Base-by-base conservation (phyloP, 352 stramenopile genomes). In the Phytophthora rubi region DNA sequence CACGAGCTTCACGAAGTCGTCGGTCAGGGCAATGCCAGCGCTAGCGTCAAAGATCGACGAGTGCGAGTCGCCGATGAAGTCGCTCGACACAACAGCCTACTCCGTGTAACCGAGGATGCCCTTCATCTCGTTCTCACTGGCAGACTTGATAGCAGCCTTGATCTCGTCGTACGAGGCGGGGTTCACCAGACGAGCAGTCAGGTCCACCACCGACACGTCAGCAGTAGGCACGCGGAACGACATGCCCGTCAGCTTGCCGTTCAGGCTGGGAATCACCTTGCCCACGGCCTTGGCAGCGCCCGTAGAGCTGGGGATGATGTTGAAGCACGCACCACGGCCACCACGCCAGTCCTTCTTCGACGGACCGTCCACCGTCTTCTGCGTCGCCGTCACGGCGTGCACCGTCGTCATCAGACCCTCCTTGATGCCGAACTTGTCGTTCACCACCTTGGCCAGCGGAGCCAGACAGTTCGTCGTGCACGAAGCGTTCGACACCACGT, bases 381-480 rank as follows among this genome's bases (percentile, higher is more conserved):
- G 98, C 68, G 97, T 99, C 44, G 97, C 97, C 62, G 98, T 99
- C 62, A 99, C 97, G 65, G 97, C 95, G 82, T 99, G 98, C 65
- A 99, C 97, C 13, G 98, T 99, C 73, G 97, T 99, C 97, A 99
- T 99, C 33, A 99, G 85, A 76, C 93, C 98, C 70, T 99, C 95
- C 77, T 98, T 95, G 75, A 99, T 97, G 75, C 97, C 98, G 73
- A 99, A 99, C 68, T 98, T 95, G 80, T 99, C 97, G 85, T 99
- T 93, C 76, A 99, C 91, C 61, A 99, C 96, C 92, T 99, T 99
- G 60, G 98, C 97, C 55, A 99, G 79, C 26, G 98, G 98, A 59
- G 97, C 97, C 67, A 99, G 86, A 80, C 97, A 99, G 91, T 99
- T 99, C 75, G 98, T 99, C 61, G 98, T 99, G 88, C 98, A 99